phyloP scores from a whole-genome alignment of 176 grass and related monocot genomes.

The sorghum (Sorghum bicolor) region Sorghum_bicolor_NCBIv3 NC_012871.2:73075501-73076000 shows the following conservation, averaged over 20 bases:
- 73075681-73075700: not conserved
- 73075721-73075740: not conserved
- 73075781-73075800: no score
- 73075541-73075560: not conserved
- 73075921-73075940: not conserved
- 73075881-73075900: no score
- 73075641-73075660: not conserved
- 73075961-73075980: no score
- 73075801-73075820: no score
- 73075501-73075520: not conserved
- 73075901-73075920: not conserved
- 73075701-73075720: not conserved
- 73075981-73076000: no score
- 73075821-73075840: accelerated
- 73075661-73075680: not conserved
- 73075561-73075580: not conserved
- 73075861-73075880: no score
- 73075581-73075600: not conserved
- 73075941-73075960: not conserved
- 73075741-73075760: not conserved
- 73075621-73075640: not conserved
- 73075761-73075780: not conserved
- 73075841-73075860: no score
- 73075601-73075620: not conserved
- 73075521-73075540: not conserved